A percentile compares a stretch with the other conserved stretches of the same genome.
Conservation (phyloP, 1,284 basidiomycete genomes). For the Fomitopsis pinicola region DNA sequence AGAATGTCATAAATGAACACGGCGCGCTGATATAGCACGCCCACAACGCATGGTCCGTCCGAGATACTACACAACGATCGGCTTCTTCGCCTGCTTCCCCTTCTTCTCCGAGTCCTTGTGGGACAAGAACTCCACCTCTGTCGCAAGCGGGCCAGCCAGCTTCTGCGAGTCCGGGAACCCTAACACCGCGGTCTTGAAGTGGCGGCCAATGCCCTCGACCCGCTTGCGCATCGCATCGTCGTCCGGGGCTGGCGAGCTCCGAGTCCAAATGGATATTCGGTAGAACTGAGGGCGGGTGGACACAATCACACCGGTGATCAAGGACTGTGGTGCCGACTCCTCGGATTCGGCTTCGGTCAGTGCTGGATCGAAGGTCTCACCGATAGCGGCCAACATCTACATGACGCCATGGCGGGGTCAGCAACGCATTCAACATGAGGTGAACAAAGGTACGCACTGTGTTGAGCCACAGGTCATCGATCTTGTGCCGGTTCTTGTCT, state of each 20-base stretch:
- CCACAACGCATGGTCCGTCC: neutral
- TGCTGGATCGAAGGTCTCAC: slow-evolving; percentile 91
- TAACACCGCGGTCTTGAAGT: slow-evolving; percentile 91
- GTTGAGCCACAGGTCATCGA: slow-evolving; percentile 98
- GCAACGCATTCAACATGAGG: slow-evolving; percentile 2
- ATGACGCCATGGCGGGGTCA: neutral
- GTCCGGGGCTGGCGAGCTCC: slow-evolving; percentile 61
- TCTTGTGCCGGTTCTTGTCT: slow-evolving; percentile 82
- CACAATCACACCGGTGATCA: slow-evolving; percentile 95
- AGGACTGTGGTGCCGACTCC: slow-evolving; percentile 51
- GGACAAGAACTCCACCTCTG: slow-evolving; percentile 91
- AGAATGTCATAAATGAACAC: slow-evolving; percentile 20
- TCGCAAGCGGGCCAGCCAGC: slow-evolving; percentile 78
- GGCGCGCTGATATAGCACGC: slow-evolving; percentile 10
- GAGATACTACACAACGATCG: slow-evolving; percentile 55
- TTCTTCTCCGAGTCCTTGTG: slow-evolving; percentile 97
- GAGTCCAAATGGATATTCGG: slow-evolving; percentile 96
- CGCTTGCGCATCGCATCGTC: slow-evolving; percentile 46
- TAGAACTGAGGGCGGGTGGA: slow-evolving; percentile 95
- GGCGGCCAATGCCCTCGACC: slow-evolving; percentile 63
- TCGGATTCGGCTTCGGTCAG: slow-evolving; percentile 48
- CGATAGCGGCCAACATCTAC: slow-evolving; percentile 95
- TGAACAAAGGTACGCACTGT: slow-evolving; percentile 55
- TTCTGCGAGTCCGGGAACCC: slow-evolving; percentile 75
- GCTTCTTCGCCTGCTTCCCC: slow-evolving; percentile 76